Evolutionary conservation across 441 rosid species (phyloP), one percentile per base, ranked within the genome.

Genomic region (Eruca vesicaria): DNA sequence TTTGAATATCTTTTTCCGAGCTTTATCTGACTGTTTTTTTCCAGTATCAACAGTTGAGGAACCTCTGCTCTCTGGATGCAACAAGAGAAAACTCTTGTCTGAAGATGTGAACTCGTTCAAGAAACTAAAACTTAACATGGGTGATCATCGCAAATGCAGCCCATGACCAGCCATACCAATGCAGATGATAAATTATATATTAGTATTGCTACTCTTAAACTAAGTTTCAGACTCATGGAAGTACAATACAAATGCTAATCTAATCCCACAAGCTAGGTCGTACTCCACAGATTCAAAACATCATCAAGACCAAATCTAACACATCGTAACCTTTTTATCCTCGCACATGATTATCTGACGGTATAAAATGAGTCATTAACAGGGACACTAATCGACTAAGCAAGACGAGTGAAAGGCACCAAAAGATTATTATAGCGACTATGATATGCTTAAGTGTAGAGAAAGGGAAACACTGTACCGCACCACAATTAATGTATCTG

Each of bases 401-500:
- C 7, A 29, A 5, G 32, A 29, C 32, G 32, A 3, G 7, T 1
- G 6, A 29, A 3, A 5, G 7, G 7, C 32, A 29, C 7, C 31
- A 28, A 29, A 29, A 29, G 32, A 29, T 29, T 28, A 28, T 28
- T 28, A 28, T 28, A 28, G 5, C 31, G 3, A 35, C 38, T 35
- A 9, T 36, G 43, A 12, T 36, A 36, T 10, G 43, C n/a, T 43
- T 1, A 43, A 6, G 53, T 45, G 53, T 15, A 45, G 10, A 48
- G 10, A 48, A 48, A 48, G 20, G 7, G 55, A 48, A 48, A 48
- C 55, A 31, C 61, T 50, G 28, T 85, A 96, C 99, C 85, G 89
- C 74, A 66, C 90, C 71, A n/a, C n/a, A n/a, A n/a, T n/a, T 55
- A 98, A 96, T 52, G 90, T 93, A 73, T 89, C 0, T 32, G 74